phyloP scores from a whole-genome alignment of 371 early-diverging fungal genomes.

The Ordospora colligata region DNA sequence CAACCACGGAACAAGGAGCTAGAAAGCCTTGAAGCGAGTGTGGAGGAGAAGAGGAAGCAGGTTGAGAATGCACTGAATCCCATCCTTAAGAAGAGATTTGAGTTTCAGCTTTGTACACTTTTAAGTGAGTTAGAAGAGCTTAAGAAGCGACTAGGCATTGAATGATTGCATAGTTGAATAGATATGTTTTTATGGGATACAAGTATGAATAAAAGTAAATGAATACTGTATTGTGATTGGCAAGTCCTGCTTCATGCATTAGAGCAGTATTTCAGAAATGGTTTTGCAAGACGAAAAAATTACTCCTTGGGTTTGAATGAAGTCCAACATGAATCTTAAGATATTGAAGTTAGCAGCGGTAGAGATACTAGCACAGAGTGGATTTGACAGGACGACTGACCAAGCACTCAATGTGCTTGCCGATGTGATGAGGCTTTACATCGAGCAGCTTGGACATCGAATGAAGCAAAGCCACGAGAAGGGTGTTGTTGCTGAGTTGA shows the following conservation, averaged over 20 bases:
- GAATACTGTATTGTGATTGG: neutral
- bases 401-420: constrained; percentile 43
- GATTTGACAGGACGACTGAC: constrained; percentile 52
- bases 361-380: constrained; percentile 47
- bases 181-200: too few relatives aligned
- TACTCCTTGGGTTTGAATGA: constrained; percentile 35
- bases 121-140: constrained; percentile 40
- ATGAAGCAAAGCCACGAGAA: neutral
- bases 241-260: neutral
- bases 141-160: neutral
- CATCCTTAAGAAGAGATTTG: constrained; percentile 57
- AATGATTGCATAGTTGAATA: neutral
- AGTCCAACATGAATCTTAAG: constrained; percentile 41
- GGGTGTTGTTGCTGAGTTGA: neutral
- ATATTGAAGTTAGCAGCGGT: constrained; percentile 36
- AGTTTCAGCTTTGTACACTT: constrained; percentile 27
- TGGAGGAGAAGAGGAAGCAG: constrained; percentile 42
- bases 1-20: constrained; percentile 16
- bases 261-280: neutral
- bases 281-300: neutral
- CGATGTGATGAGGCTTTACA: constrained; percentile 44
- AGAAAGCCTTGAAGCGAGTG: constrained; percentile 1
- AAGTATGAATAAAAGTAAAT: neutral
- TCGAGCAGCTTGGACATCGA: constrained; percentile 13
- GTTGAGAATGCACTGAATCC: constrained; percentile 54